A percentile compares a stretch with the other conserved stretches of the same genome.
Evolutionary conservation across 1,139 yeast species (phyloP).

Genomic region (Saccharomycopsis phalli): DNA sequence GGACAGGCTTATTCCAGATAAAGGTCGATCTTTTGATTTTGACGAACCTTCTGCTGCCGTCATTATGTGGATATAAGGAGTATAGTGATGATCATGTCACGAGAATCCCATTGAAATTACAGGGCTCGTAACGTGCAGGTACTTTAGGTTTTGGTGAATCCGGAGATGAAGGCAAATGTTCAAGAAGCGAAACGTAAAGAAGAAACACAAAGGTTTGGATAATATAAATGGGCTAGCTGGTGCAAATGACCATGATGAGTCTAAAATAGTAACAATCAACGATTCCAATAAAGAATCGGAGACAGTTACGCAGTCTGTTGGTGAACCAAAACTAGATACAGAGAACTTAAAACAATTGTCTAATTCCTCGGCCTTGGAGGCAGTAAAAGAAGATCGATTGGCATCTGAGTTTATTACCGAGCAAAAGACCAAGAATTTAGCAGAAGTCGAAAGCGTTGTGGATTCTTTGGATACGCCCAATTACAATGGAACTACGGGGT

Average conservation of each 20-base stretch:
- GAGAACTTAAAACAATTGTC: conserved; percentile 12
- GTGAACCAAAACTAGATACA: conserved; percentile 11
- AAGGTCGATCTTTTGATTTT: neutral
- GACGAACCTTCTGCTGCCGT: neutral
- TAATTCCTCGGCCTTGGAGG: conserved; percentile 26
- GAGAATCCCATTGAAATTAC: neutral
- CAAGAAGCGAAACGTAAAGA: conserved; percentile 27
- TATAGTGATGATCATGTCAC: too few relatives aligned
- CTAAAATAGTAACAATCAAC: conserved; percentile 2
- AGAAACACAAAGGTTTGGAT: conserved; percentile 16
- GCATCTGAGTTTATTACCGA: conserved; percentile 27
- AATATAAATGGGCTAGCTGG: conserved; percentile 12
- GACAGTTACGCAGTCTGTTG: conserved; percentile 8
- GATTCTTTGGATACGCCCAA: conserved; percentile 7
- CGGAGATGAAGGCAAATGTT: too few relatives aligned
- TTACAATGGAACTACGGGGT: conserved; percentile 30
- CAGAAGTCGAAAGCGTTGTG: neutral
- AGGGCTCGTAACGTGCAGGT: too few relatives aligned
- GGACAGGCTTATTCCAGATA: neutral
- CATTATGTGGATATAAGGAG: too few relatives aligned
- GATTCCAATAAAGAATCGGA: conserved; percentile 3
- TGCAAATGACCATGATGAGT: conserved; percentile 21
- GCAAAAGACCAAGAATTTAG: conserved; percentile 21
- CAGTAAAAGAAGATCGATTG: conserved; percentile 30
- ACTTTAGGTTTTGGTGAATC: too few relatives aligned